Conservation (phyloP, 163 green algal species). For the Volvox carteri region DNA sequence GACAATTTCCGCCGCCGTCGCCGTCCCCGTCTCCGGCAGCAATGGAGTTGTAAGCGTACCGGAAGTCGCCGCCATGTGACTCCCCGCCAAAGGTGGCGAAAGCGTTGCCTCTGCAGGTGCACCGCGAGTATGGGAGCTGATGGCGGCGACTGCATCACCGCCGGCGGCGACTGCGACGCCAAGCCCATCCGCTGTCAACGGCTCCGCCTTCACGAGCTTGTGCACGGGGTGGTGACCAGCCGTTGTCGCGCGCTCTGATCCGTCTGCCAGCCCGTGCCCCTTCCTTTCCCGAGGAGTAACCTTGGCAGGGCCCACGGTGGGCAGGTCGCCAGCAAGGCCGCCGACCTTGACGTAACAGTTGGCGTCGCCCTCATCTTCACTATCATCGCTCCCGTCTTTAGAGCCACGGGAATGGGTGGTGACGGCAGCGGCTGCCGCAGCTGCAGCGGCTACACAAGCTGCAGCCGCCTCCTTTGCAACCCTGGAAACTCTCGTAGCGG, state of each 20-base stretch:
- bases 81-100: background rate
- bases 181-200: background rate
- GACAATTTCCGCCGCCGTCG: too few species aligned
- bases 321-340: background rate
- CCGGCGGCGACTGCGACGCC: background rate
- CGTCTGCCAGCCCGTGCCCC: background rate
- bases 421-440: too few species aligned
- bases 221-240: background rate
- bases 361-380: constrained; percentile 46
- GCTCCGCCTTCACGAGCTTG: constrained; percentile 2
- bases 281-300: constrained; percentile 7
- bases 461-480: too few species aligned
- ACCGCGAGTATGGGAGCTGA: background rate
- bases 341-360: constrained; percentile 55
- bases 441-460: too few species aligned
- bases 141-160: background rate
- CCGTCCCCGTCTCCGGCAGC: too few species aligned
- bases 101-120: background rate
- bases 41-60: too few species aligned
- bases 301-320: background rate
- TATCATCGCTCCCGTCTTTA: background rate
- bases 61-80: constrained; percentile 11
- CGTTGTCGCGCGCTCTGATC: background rate
- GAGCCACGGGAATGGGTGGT: too few species aligned
- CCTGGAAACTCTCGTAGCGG: too few species aligned